phyloP scores from a whole-genome alignment of 2,329 filamentous ascomycete species.

The Aspergillus sp. region DNA sequence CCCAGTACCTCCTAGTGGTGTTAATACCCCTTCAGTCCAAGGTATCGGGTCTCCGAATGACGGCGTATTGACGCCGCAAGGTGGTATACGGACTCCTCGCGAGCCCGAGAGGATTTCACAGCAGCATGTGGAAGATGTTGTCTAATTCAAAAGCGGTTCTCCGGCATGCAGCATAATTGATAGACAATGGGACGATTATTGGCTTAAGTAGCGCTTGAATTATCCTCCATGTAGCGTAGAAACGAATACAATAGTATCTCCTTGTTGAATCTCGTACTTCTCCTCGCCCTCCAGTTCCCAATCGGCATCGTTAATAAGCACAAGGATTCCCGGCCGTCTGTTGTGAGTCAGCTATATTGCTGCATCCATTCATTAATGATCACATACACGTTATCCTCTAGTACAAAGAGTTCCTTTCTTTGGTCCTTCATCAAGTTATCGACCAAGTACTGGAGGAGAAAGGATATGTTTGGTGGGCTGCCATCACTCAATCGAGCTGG shows the following conservation, averaged over 20 bases:
- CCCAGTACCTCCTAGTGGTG: constrained; percentile 63
- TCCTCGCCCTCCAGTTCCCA: constrained; percentile 98
- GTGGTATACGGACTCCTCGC: constrained; percentile 42
- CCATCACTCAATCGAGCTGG: constrained; percentile 63
- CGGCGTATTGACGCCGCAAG: constrained; percentile 45
- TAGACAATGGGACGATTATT: neutral
- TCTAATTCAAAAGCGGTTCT: constrained; percentile 24
- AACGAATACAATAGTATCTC: constrained; percentile 92
- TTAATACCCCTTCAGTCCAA: constrained; percentile 45
- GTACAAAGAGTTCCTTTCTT: constrained; percentile 83
- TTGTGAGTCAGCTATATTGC: constrained; percentile 17
- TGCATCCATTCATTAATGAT: neutral
- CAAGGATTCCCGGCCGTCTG: constrained; percentile 91
- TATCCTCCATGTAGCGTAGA: constrained; percentile 93
- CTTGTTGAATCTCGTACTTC: constrained; percentile 75
- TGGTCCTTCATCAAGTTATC: constrained; percentile 80
- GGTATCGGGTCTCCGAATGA: constrained; percentile 42
- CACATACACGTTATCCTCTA: constrained; percentile 83
- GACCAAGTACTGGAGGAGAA: constrained; percentile 77
- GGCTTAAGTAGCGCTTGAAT: neutral
- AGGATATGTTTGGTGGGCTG: constrained; percentile 66
- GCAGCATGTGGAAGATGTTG: constrained; percentile 47
- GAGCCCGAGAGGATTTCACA: constrained; percentile 46
- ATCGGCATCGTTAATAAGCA: constrained; percentile 95
- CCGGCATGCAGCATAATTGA: neutral